These are phyloP conservation scores for Maudiozyma barnettii DNA, from an alignment of 805 yeast genomes.

Conservation along the genomic window DNA sequence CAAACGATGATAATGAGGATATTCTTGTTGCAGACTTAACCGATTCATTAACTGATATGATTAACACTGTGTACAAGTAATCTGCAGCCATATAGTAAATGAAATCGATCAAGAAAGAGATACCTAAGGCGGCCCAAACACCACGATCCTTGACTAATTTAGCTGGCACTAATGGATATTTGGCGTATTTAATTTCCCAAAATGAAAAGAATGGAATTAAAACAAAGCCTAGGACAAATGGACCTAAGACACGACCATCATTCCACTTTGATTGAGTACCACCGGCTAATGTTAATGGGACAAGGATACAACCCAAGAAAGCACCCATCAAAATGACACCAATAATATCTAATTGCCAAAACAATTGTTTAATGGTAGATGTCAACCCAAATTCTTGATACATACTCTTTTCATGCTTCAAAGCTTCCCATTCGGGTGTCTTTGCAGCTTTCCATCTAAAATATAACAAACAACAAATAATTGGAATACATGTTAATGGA, in stretches of 20 bases:
- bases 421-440: constrained; percentile 40
- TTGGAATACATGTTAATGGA: constrained; percentile 57
- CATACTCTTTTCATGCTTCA: constrained; percentile 34
- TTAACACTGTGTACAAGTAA: constrained; percentile 55
- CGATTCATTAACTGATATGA: constrained; percentile 54
- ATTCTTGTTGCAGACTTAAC: constrained; percentile 57
- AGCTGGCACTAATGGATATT: constrained; percentile 55
- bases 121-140: constrained; percentile 58
- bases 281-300: constrained; percentile 71
- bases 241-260: constrained; percentile 53
- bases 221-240: constrained; percentile 57
- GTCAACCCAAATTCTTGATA: constrained; percentile 31
- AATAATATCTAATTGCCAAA: constrained; percentile 57
- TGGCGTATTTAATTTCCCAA: constrained; percentile 51
- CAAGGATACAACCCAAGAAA: constrained; percentile 53
- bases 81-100: constrained; percentile 63
- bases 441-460: constrained; percentile 46
- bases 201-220: constrained; percentile 47
- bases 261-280: constrained; percentile 49
- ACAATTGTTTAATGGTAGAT: constrained; percentile 31
- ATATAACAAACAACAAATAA: constrained; percentile 43
- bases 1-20: constrained; percentile 51
- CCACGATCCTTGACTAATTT: constrained; percentile 55
- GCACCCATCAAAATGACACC: constrained; percentile 51
- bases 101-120: constrained; percentile 51